Conservation (phyloP, 2,329 filamentous ascomycete species). For the Verticillium albo-atrum region DNA sequence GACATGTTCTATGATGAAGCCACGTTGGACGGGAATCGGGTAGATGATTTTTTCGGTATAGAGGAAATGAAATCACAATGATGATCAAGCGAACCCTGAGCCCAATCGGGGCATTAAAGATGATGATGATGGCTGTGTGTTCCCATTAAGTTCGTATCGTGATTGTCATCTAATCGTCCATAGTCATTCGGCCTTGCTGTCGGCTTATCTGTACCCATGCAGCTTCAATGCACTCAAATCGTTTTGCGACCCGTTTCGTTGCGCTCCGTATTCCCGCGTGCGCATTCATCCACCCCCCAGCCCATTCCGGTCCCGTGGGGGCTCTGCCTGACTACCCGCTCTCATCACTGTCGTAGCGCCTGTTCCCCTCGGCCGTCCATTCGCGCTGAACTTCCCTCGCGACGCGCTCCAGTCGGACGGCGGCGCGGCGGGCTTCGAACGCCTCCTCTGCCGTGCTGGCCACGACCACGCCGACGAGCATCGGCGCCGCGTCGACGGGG, state of each 20-base stretch:
- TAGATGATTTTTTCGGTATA: constrained; percentile 12
- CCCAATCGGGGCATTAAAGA: not conserved
- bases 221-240: not conserved
- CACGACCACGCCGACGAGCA: constrained; percentile 52
- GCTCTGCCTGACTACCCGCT: not conserved
- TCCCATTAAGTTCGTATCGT: not conserved
- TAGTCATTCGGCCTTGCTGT: not conserved
- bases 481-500: constrained; percentile 34
- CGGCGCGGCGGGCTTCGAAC: constrained; percentile 47
- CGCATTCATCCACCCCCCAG: not conserved
- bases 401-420: constrained; percentile 47
- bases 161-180: not conserved
- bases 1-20: constrained; percentile 8
- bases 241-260: not conserved
- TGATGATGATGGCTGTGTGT: not conserved
- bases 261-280: too few species aligned
- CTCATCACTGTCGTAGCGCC: constrained; percentile 2
- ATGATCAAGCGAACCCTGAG: constrained; percentile 5
- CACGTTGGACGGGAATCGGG: constrained; percentile 9
- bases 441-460: constrained; percentile 42
- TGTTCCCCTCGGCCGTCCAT: constrained; percentile 35
- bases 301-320: too few species aligned
- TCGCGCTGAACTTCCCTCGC: constrained; percentile 51
- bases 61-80: constrained; percentile 13
- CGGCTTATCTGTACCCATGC: not conserved